Conservation (phyloP, 78 protist species). For the Dictyostelium discoideum region DNA sequence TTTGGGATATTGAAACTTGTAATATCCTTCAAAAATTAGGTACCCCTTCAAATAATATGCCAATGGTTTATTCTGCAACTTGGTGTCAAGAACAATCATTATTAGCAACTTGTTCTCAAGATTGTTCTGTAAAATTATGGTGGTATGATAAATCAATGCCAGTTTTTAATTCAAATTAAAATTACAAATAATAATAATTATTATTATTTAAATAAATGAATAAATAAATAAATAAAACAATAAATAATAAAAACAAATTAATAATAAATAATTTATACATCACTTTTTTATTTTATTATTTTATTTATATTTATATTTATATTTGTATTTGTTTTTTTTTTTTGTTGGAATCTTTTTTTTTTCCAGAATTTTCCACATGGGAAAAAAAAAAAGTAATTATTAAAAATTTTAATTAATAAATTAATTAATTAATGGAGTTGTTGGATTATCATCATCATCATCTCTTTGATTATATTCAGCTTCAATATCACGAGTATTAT, state of each 20-base stretch:
- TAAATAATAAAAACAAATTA: not conserved
- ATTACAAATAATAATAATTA: not conserved
- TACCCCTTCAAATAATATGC: not conserved
- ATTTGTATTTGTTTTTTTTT: not conserved
- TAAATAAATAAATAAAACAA: not conserved
- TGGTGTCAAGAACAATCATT: conserved; percentile 83
- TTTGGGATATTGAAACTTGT: conserved; percentile 85
- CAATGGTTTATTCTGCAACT: conserved; percentile 76
- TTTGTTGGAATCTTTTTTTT: not conserved
- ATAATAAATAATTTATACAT: not conserved
- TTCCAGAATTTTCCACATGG: not conserved
- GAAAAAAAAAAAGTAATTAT: too few species aligned
- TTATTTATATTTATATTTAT: too few species aligned
- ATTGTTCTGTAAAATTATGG: conserved; percentile 77
- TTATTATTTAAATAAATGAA: not conserved
- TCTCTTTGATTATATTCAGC: not conserved
- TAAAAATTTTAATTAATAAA: not conserved
- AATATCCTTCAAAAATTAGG: conserved; percentile 80
- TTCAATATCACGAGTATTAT: not conserved
- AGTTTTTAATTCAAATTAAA: conserved; percentile 18
- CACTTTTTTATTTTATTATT: not conserved
- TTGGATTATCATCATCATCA: not conserved
- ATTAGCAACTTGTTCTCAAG: conserved; percentile 84
- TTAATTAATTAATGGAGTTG: not conserved
- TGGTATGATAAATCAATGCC: conserved; percentile 75